Percentiles rank a stretch among this genome's conserved stretches.
Evolutionary conservation across 306 rosid genomes (phyloP).

Genomic region (Sicyos baderoa): DNA sequence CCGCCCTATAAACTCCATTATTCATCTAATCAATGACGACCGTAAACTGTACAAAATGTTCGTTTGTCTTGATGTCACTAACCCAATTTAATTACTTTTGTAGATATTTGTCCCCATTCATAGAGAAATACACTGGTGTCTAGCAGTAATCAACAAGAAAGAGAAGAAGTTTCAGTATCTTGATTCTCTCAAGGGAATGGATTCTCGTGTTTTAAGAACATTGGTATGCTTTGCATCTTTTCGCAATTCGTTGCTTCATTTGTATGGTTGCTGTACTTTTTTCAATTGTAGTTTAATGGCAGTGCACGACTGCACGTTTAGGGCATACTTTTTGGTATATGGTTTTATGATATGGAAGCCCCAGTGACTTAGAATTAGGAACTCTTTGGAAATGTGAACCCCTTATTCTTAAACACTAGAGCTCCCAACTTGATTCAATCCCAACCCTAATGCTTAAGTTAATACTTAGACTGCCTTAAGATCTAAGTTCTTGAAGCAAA

Average conservation of each 20-base stretch:
- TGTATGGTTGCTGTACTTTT: conserved; percentile 14
- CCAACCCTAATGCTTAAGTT: neutral
- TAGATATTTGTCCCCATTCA: conserved; percentile 93
- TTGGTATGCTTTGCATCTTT: conserved; percentile 46
- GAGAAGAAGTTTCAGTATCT: conserved; percentile 91
- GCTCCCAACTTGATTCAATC: neutral
- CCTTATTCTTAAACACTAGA: neutral
- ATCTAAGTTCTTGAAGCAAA: neutral
- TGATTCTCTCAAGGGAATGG: conserved; percentile 79
- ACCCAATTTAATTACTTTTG: conserved; percentile 21
- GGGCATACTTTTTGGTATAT: too few species aligned
- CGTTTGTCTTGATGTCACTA: conserved; percentile 7
- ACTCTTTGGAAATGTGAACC: neutral
- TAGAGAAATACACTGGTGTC: conserved; percentile 91
- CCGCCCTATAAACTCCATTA: too few species aligned
- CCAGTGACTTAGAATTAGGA: neutral
- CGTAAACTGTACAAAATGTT: too few species aligned
- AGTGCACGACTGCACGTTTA: too few species aligned
- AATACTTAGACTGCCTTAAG: neutral
- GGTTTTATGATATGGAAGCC: neutral
- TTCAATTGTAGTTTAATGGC: neutral
- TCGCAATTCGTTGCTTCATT: conserved; percentile 13
- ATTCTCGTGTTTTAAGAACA: conserved; percentile 42
- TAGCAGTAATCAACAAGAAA: conserved; percentile 76
- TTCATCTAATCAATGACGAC: too few species aligned